These are phyloP conservation scores for Boletus rubroflammeus DNA, from an alignment of 768 basidiomycete genomes.

Conservation along the genomic window DNA sequence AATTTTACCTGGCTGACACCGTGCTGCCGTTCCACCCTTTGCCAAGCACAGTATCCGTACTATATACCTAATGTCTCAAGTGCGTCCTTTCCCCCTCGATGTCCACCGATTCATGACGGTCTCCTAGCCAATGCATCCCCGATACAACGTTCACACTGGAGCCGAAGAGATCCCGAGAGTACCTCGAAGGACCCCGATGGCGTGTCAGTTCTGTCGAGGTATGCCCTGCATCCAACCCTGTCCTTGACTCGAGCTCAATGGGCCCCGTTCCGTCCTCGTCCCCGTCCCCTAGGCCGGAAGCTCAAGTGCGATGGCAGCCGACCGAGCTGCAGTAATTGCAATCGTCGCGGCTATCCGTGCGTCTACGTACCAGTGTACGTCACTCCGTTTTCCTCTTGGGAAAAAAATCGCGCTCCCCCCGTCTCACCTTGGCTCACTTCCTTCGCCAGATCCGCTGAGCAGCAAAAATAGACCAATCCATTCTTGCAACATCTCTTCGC, in stretches of 20 bases:
- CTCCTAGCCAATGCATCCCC: slow-evolving; percentile 13
- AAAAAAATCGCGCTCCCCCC: background rate
- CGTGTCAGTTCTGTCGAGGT: slow-evolving; percentile 74
- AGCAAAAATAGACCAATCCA: slow-evolving; percentile 28
- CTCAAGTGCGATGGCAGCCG: slow-evolving; percentile 67
- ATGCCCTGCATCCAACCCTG: background rate
- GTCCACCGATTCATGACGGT: background rate
- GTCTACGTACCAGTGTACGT: slow-evolving; percentile 65
- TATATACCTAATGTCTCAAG: slow-evolving; percentile 23
- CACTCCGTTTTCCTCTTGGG: slow-evolving; percentile 1
- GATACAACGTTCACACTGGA: slow-evolving; percentile 10
- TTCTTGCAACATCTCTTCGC: slow-evolving; percentile 21
- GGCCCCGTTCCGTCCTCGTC: background rate
- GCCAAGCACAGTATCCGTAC: background rate
- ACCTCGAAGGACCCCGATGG: slow-evolving; percentile 59
- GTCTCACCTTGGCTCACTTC: slow-evolving; percentile 8
- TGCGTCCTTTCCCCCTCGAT: slow-evolving; percentile 7
- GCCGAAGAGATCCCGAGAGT: slow-evolving; percentile 26
- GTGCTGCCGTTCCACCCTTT: background rate
- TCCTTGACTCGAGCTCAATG: background rate
- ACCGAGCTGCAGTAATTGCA: slow-evolving; percentile 65
- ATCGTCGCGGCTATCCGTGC: slow-evolving; percentile 55
- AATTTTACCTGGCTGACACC: background rate
- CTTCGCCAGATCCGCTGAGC: slow-evolving; percentile 24
- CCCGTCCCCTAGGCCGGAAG: slow-evolving; percentile 49